A percentile compares a stretch with the other conserved stretches of the same genome.
These are phyloP conservation scores for Curvularia lunata DNA, from an alignment of 2,329 filamentous ascomycete genomes.

Conservation along the genomic window DNA sequence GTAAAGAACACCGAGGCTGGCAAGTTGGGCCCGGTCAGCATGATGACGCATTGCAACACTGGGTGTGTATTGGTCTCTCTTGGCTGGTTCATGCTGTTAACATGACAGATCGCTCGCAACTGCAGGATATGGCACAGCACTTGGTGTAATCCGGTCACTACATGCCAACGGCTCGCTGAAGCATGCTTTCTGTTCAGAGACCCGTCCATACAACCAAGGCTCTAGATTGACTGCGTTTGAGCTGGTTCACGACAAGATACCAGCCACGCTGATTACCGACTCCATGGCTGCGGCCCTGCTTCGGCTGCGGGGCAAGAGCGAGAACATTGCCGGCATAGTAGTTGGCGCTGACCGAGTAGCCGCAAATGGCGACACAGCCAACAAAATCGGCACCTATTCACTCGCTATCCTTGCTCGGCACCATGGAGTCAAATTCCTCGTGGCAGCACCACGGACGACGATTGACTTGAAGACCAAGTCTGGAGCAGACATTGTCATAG, in stretches of 20 bases:
- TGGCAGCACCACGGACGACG: conserved; percentile 92
- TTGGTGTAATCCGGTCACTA: conserved; percentile 90
- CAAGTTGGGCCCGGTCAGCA: conserved; percentile 68
- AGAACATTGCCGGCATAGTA: conserved; percentile 82
- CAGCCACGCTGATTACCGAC: conserved; percentile 90
- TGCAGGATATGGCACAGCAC: conserved; percentile 94
- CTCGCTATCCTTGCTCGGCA: conserved; percentile 87
- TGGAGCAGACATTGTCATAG: conserved; percentile 84
- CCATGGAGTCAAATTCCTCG: conserved; percentile 91
- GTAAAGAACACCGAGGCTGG: conserved; percentile 61
- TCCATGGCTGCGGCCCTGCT: conserved; percentile 95
- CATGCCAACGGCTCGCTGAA: conserved; percentile 69
- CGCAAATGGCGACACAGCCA: conserved; percentile 95
- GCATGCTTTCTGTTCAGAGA: conserved; percentile 96
- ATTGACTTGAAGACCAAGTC: conserved; percentile 83
- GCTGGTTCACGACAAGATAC: conserved; percentile 91
- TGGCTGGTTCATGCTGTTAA: conserved; percentile 24
- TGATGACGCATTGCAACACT: conserved; percentile 97
- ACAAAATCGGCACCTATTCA: conserved; percentile 96
- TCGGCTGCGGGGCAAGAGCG: conserved; percentile 62
- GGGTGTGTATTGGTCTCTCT: conserved; percentile 60
- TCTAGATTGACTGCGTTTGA: conserved; percentile 95
- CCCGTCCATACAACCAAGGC: conserved; percentile 96
- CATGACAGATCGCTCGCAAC: conserved; percentile 79
- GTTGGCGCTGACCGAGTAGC: conserved; percentile 96